Evolutionary conservation across 176 grass and related monocot species (phyloP), one percentile per base, ranked within the genome.

Genomic region (Themeda triandra): DNA sequence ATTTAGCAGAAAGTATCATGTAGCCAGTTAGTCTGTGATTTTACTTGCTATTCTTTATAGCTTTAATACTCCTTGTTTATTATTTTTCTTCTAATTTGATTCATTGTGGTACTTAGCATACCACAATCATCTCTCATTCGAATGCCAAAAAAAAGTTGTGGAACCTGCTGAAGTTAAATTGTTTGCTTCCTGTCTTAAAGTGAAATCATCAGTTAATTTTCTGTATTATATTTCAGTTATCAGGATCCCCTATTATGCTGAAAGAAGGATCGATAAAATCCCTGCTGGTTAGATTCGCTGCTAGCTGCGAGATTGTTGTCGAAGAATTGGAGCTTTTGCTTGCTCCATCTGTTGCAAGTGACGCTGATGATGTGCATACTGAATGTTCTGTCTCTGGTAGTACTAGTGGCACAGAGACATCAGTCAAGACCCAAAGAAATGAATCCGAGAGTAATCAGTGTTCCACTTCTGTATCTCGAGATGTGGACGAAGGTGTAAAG

Each of bases 241-340:
- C 82, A 40, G 86, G 88, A 62, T 84, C 86, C 48, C 45, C 89
- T 71, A 66, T 99, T 46, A 83, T 83, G 86, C 74, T 96, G 77
- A 96, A 99, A 86, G 96, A 99, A 92, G 96, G 96, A 91, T 96
- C 93, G 1, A 92, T 99, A 77, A 96, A 92, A 86, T 99, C 91
- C 15, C 84, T 99, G 66, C 79, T 91, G 67, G 88, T 99, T 82
- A 99, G 81, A 93, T 88, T 98, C 51, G 87, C 91, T 49, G 27
- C 74, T 92, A 91, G 84, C 66, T 94, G 91, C 10, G 91, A 99
- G 67, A 99, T 99, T 58, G 81, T 91, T 77, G 85, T 99, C 69
- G 90, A 96, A 82, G 93, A 96, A 39, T 75, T 99, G 83, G 96
- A 99, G 74, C 88, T 99, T 86, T 80, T 99, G 66, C 82, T 94